A percentile compares a stretch with the other conserved stretches of the same genome.
Evolutionary conservation across 805 yeast species (phyloP).

Genomic region (Isabelozyma rhagii): DNA sequence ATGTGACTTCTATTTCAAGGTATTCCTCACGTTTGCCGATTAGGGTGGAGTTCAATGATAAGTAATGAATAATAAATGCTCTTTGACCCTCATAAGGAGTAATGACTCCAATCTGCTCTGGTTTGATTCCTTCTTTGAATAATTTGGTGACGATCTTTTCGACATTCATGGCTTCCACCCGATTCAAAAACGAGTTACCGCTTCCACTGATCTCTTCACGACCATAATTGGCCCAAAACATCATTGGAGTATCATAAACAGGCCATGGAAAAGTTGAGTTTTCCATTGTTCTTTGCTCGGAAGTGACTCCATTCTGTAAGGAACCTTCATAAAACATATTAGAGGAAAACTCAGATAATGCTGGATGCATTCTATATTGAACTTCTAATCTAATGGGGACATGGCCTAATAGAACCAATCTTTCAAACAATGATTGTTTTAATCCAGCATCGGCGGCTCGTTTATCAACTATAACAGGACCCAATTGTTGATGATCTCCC

Average conservation of each 20-base stretch:
- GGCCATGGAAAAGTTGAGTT: slow-evolving; percentile 88
- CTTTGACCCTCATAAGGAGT: slow-evolving; percentile 96
- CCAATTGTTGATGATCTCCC: slow-evolving; percentile 95
- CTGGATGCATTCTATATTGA: slow-evolving; percentile 94
- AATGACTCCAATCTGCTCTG: slow-evolving; percentile 84
- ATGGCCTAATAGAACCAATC: slow-evolving; percentile 78
- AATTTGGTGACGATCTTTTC: slow-evolving; percentile 72
- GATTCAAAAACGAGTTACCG: slow-evolving; percentile 79
- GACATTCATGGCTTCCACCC: slow-evolving; percentile 87
- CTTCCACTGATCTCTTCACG: slow-evolving; percentile 81
- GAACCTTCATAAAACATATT: slow-evolving; percentile 92
- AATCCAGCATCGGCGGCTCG: slow-evolving; percentile 86
- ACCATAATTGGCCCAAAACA: slow-evolving; percentile 91
- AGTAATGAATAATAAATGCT: slow-evolving; percentile 72
- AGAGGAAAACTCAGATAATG: slow-evolving; percentile 80
- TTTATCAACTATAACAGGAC: slow-evolving; percentile 82
- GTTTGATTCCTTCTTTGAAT: slow-evolving; percentile 72
- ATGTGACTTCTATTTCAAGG: slow-evolving; percentile 74
- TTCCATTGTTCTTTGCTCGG: slow-evolving; percentile 58
- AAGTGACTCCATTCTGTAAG: slow-evolving; percentile 86
- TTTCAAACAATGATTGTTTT: slow-evolving; percentile 81
- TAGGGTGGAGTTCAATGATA: slow-evolving; percentile 68
- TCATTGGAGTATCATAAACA: slow-evolving; percentile 78
- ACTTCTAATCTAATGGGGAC: slow-evolving; percentile 83
- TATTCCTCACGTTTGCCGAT: slow-evolving; percentile 56